A percentile compares a stretch with the other conserved stretches of the same genome.
phyloP scores from a whole-genome alignment of 2,329 filamentous ascomycete species.

The Fusarium graminum region DNA sequence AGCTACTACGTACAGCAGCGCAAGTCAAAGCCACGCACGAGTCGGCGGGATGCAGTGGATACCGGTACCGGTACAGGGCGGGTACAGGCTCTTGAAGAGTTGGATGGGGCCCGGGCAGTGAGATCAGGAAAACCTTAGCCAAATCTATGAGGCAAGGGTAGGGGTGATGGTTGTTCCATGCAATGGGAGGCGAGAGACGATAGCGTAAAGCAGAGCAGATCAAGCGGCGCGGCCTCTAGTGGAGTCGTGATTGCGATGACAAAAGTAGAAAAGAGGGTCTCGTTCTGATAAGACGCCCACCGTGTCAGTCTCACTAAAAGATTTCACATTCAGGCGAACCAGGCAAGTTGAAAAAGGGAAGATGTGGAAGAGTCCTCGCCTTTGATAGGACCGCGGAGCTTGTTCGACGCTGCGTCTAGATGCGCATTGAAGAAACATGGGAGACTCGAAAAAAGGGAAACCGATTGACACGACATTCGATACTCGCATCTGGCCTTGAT shows the following conservation, averaged over 20 bases:
- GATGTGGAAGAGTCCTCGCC: constrained; percentile 19
- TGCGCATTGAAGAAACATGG: constrained; percentile 13
- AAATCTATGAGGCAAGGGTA: constrained; percentile 39
- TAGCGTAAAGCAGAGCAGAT: constrained; percentile 43
- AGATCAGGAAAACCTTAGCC: constrained; percentile 41
- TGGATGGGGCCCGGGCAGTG: constrained; percentile 36
- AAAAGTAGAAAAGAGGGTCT: constrained; percentile 50
- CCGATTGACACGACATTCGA: constrained; percentile 39
- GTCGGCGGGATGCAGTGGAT: constrained; percentile 40
- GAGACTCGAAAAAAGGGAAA: constrained; percentile 18
- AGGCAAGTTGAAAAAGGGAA: constrained; percentile 22
- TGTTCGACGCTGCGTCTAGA: constrained; percentile 21
- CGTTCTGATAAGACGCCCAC: constrained; percentile 47
- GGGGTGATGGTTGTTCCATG: constrained; percentile 30
- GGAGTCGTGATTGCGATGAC: constrained; percentile 44
- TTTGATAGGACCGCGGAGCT: constrained; percentile 34
- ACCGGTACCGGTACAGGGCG: constrained; percentile 11
- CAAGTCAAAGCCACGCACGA: constrained; percentile 44
- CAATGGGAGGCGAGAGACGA: constrained; percentile 42
- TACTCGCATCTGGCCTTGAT: constrained; percentile 41
- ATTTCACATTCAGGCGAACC: constrained; percentile 30
- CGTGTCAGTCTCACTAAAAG: constrained; percentile 36
- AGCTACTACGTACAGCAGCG: constrained; percentile 31
- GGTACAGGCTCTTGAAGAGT: constrained; percentile 39
- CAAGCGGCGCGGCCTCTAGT: constrained; percentile 44